Evolutionary conservation across 2,329 filamentous ascomycete species (phyloP).

Genomic region (Coniochaeta prunicola): DNA sequence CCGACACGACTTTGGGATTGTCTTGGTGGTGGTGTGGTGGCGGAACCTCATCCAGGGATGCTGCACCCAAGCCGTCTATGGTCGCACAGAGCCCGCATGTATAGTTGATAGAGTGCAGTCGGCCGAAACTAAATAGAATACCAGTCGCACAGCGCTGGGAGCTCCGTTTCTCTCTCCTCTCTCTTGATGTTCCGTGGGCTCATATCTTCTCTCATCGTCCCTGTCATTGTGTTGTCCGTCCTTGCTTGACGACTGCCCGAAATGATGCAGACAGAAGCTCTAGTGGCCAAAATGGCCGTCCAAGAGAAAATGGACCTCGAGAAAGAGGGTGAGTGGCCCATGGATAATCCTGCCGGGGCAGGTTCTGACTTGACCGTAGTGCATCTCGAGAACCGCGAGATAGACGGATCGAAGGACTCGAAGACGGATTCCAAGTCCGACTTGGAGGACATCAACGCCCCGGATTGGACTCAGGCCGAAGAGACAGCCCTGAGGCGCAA

Average conservation of each 20-base stretch:
- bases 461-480: slow-evolving; percentile 43
- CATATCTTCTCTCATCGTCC: background rate
- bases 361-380: background rate
- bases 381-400: background rate
- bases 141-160: background rate
- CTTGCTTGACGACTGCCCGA: background rate
- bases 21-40: background rate
- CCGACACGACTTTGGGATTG: background rate
- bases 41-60: background rate
- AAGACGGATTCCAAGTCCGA: slow-evolving; percentile 5
- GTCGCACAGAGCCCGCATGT: background rate
- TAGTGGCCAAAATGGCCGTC: background rate
- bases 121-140: background rate
- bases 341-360: background rate
- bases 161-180: background rate
- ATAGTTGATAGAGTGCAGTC: background rate
- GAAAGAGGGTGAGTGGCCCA: background rate
- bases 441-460: slow-evolving; percentile 9
- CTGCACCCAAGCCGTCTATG: background rate
- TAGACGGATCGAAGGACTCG: background rate
- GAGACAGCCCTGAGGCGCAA: slow-evolving; percentile 41
- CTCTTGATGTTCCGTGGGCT: background rate
- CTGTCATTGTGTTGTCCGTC: background rate
- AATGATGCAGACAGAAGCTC: background rate
- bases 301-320: background rate